A percentile compares a stretch with the other conserved stretches of the same genome.
phyloP scores from a whole-genome alignment of 805 yeast species.

The Hanseniaspora nectarophila region DNA sequence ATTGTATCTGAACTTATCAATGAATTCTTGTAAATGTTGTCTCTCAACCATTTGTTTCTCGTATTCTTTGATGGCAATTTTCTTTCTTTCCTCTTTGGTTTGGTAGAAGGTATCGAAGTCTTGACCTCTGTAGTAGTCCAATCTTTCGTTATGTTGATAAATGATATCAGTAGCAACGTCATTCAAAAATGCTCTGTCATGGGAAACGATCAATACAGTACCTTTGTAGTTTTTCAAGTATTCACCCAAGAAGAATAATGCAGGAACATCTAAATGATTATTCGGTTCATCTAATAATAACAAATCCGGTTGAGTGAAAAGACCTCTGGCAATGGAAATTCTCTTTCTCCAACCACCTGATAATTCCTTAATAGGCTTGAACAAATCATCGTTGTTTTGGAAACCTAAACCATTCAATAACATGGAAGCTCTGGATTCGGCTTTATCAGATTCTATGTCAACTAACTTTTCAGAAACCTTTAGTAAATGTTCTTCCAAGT shows the following conservation, averaged over 20 bases:
- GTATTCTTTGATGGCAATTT: constrained; percentile 86
- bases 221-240: constrained; percentile 83
- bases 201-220: constrained; percentile 91
- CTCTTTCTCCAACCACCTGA: constrained; percentile 99
- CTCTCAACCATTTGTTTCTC: constrained; percentile 95
- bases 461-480: constrained; percentile 70
- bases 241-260: constrained; percentile 83
- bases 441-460: constrained; percentile 95
- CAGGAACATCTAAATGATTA: constrained; percentile 99
- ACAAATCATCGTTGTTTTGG: constrained; percentile 66
- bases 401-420: constrained; percentile 89
- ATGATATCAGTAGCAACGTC: constrained; percentile 98
- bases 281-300: constrained; percentile 95
- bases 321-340: constrained; percentile 91
- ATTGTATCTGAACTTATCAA: constrained; percentile 91
- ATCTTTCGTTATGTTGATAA: constrained; percentile 92
- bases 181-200: constrained; percentile 91
- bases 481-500: constrained; percentile 63
- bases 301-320: constrained; percentile 93
- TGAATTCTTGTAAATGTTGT: constrained; percentile 83
- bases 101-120: constrained; percentile 87
- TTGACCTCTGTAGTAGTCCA: constrained; percentile 89
- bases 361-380: constrained; percentile 72
- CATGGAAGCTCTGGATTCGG: constrained; percentile 93
- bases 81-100: constrained; percentile 89